Conservation (phyloP, 306 rosid genomes). For the Rubus parviflorus region DNA sequence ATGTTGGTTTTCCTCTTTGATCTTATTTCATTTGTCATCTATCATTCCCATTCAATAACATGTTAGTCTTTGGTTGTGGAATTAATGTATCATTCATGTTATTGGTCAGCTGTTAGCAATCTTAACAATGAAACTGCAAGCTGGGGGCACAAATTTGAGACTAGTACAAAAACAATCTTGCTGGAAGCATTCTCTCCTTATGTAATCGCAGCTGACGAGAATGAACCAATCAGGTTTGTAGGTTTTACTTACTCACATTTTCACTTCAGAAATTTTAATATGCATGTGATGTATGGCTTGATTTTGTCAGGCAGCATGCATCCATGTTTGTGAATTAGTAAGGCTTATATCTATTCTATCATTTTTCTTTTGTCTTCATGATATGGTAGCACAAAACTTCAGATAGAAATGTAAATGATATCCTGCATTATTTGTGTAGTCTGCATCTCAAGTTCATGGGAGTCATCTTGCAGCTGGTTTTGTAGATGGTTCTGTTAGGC, state of each 20-base stretch:
- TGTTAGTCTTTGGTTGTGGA: constrained; percentile 18
- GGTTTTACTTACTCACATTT: neutral
- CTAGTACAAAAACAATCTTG: constrained; percentile 69
- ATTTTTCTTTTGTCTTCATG: neutral
- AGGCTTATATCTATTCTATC: neutral
- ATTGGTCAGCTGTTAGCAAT: constrained; percentile 76
- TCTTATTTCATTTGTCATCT: neutral
- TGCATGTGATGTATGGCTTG: neutral
- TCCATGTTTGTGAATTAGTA: neutral
- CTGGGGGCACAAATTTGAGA: constrained; percentile 77
- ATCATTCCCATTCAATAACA: constrained; percentile 7
- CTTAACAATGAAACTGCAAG: constrained; percentile 79
- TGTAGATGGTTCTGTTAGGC: constrained; percentile 81
- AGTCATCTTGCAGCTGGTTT: constrained; percentile 97
- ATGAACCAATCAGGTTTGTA: constrained; percentile 79
- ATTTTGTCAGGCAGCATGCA: neutral
- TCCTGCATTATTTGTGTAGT: constrained; percentile 42
- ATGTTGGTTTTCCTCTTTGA: constrained; percentile 45
- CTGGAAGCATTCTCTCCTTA: constrained; percentile 92
- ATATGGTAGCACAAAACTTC: neutral
- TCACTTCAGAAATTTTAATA: neutral
- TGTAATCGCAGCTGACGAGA: constrained; percentile 86
- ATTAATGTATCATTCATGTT: constrained; percentile 23
- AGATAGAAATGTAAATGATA: neutral
- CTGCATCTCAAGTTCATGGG: constrained; percentile 96